Evolutionary conservation across 495 filamentous ascomycete species (phyloP).

Genomic region (Eremomyces bilateralis): DNA sequence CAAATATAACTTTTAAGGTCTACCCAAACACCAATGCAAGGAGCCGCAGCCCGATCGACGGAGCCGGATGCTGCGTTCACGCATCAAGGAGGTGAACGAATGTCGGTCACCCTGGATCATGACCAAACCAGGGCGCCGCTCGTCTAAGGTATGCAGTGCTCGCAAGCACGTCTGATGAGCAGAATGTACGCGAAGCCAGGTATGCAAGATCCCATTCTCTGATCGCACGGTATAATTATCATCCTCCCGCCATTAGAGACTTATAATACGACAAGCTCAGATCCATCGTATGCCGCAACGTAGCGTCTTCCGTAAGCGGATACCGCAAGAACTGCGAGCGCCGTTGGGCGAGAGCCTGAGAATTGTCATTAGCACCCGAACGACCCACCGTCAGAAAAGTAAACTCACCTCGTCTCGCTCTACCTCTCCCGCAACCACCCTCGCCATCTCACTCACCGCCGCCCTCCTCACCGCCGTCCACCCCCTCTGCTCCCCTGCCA

Average conservation of each 20-base stretch:
- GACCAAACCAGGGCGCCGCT: too few species aligned
- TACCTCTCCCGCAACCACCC: constrained; percentile 38
- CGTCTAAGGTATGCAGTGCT: too few species aligned
- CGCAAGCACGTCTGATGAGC: too few species aligned
- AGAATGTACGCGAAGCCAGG: too few species aligned
- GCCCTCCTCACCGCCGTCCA: constrained; percentile 59
- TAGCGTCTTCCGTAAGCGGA: constrained; percentile 49
- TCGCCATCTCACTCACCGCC: constrained; percentile 46
- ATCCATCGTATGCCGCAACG: constrained; percentile 42
- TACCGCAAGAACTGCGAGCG: background rate
- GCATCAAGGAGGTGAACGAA: too few species aligned
- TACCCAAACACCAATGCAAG: too few species aligned
- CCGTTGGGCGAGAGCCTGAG: background rate
- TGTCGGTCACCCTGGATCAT: too few species aligned
- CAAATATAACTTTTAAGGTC: too few species aligned
- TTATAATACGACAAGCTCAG: constrained; percentile 47
- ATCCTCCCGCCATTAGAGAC: constrained; percentile 23
- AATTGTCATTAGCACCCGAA: background rate
- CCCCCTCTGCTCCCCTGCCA: constrained; percentile 32
- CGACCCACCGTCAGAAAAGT: background rate
- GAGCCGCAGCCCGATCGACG: too few species aligned
- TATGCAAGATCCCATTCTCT: too few species aligned
- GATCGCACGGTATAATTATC: too few species aligned
- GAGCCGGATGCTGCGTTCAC: too few species aligned
- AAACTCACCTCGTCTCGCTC: constrained; percentile 34